These are phyloP conservation scores for Phaeomoniella chlamydospora DNA, from an alignment of 2,329 filamentous ascomycete species.

Conservation along the genomic window DNA sequence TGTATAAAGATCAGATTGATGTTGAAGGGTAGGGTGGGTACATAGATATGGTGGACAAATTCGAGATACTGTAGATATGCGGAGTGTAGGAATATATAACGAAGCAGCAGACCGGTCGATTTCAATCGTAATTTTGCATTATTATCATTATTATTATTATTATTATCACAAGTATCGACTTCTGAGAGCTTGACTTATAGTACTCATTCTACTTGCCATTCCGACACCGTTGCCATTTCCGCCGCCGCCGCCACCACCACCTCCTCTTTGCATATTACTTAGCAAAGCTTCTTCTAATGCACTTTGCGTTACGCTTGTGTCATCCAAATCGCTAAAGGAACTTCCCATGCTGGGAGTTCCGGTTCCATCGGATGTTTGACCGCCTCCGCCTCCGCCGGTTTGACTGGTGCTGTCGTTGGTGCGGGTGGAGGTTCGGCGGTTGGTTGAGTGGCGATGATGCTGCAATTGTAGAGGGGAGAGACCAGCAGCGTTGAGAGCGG, in stretches of 20 bases:
- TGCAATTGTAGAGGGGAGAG: slow-evolving; percentile 8
- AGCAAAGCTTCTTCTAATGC: slow-evolving; percentile 50
- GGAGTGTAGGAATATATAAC: no score
- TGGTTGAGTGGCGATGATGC: background rate
- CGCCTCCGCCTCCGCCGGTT: background rate
- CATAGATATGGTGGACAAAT: no score
- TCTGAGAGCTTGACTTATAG: slow-evolving; percentile 37
- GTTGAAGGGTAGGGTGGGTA: no score
- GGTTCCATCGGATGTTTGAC: background rate
- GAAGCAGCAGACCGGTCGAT: no score
- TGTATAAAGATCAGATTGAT: no score
- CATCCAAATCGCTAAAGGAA: slow-evolving; percentile 51
- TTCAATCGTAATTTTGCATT: no score
- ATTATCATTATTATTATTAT: no score
- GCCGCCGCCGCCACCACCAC: background rate
- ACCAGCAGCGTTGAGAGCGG: slow-evolving; percentile 25
- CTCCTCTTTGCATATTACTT: slow-evolving; percentile 45
- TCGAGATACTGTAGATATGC: no score
- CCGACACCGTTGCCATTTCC: slow-evolving; percentile 15
- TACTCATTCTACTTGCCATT: slow-evolving; percentile 35
- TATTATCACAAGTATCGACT: slow-evolving; percentile 30
- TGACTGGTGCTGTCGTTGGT: no score
- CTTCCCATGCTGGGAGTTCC: slow-evolving; percentile 49
- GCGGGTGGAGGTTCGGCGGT: no score
- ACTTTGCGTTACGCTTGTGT: slow-evolving; percentile 49